Conservation (phyloP, 768 basidiomycete genomes). For the Chalciporus sphaerocephalus region DNA sequence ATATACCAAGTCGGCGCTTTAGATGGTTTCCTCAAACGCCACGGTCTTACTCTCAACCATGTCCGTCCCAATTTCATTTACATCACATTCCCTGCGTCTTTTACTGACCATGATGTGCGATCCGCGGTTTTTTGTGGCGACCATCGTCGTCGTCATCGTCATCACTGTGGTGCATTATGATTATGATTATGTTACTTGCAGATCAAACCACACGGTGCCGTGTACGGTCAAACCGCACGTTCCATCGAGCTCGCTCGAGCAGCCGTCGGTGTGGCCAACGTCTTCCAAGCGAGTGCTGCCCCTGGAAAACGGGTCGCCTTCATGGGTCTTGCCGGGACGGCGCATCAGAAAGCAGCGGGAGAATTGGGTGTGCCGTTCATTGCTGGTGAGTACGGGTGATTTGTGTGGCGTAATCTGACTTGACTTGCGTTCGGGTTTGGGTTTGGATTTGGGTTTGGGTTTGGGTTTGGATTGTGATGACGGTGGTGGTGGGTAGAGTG, state of each 20-base stretch:
- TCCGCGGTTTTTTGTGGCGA: too few species aligned
- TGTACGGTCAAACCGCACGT: constrained; percentile 57
- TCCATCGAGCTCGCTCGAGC: constrained; percentile 53
- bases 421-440: too few species aligned
- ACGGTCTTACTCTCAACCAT: constrained; percentile 53
- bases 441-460: too few species aligned
- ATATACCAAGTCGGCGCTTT: constrained; percentile 68
- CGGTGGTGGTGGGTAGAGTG: too few species aligned
- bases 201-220: constrained; percentile 60
- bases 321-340: constrained; percentile 60
- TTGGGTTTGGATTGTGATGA: too few species aligned
- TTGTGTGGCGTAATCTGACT: too few species aligned
- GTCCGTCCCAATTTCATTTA: constrained; percentile 32
- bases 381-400: constrained; percentile 52
- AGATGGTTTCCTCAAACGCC: constrained; percentile 50
- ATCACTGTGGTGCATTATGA: too few species aligned
- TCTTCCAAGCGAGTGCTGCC: constrained; percentile 37
- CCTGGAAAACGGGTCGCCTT: constrained; percentile 41
- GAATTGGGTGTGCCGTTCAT: constrained; percentile 58
- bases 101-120: too few species aligned
- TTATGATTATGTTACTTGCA: too few species aligned
- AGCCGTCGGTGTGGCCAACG: constrained; percentile 48
- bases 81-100: not conserved
- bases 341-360: constrained; percentile 53
- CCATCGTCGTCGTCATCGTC: too few species aligned